A percentile compares a stretch with the other conserved stretches of the same genome.
These are phyloP conservation scores for Suillus tomentosus DNA, from an alignment of 768 basidiomycete species.

Conservation along the genomic window DNA sequence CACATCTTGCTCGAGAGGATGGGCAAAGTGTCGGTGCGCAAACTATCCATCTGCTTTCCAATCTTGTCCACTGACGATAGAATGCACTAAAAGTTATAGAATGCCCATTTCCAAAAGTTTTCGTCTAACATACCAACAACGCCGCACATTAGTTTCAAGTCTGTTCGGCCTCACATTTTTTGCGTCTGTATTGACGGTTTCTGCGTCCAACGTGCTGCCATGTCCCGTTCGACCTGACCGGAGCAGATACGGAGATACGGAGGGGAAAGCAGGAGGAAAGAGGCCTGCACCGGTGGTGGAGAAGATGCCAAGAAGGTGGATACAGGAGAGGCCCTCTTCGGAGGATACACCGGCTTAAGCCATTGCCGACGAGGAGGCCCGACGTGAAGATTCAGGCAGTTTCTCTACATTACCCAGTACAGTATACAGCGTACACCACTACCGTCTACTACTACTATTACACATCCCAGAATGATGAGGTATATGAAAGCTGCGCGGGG, in stretches of 20 bases:
- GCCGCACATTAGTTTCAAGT: slow-evolving; percentile 73
- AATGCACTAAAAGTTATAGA: slow-evolving; percentile 37
- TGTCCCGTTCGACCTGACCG: slow-evolving; percentile 72
- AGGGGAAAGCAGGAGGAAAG: slow-evolving; percentile 30
- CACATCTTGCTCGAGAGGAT: slow-evolving; percentile 16
- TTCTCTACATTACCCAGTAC: not conserved
- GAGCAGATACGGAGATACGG: slow-evolving; percentile 60
- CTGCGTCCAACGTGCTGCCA: slow-evolving; percentile 75
- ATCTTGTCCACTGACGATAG: not conserved
- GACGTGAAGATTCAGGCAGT: not conserved
- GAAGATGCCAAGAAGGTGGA: slow-evolving; percentile 76
- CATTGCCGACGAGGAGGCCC: not conserved
- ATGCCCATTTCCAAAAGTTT: slow-evolving; percentile 62
- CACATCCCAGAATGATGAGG: not conserved
- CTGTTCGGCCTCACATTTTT: slow-evolving; percentile 82
- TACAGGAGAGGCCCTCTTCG: slow-evolving; percentile 60
- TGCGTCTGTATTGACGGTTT: slow-evolving; percentile 77
- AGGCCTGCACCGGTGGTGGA: slow-evolving; percentile 46
- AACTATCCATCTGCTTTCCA: too few relatives aligned
- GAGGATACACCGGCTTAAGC: slow-evolving; percentile 18
- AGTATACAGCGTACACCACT: slow-evolving; percentile 1
- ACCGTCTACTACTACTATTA: slow-evolving; percentile 3
- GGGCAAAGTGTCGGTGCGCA: slow-evolving; percentile 27
- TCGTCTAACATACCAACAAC: slow-evolving; percentile 56
- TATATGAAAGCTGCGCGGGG: not conserved